Evolutionary conservation across 441 rosid genomes (phyloP).

Genomic region (Gossypium trilobum): DNA sequence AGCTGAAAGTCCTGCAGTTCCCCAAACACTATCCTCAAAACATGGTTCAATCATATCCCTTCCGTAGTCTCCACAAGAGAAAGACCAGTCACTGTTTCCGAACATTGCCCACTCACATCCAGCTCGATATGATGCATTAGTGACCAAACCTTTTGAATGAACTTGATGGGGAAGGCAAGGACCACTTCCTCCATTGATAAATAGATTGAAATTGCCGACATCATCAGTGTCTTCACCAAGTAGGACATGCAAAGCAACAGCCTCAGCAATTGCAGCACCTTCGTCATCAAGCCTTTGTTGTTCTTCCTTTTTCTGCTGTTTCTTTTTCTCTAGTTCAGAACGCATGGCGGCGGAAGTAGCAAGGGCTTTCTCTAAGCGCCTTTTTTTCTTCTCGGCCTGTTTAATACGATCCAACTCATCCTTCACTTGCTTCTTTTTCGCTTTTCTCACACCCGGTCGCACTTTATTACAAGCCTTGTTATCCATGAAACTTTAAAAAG

Average conservation of each 20-base stretch:
- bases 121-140: conserved; percentile 38
- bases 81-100: conserved; percentile 47
- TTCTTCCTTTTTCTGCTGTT: conserved; percentile 79
- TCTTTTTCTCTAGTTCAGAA: conserved; percentile 85
- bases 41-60: conserved; percentile 26
- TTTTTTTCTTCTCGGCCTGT: conserved; percentile 91
- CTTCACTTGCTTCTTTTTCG: conserved; percentile 77
- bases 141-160: conserved; percentile 40
- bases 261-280: conserved; percentile 98
- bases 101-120: conserved; percentile 33
- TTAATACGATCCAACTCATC: conserved; percentile 87
- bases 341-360: conserved; percentile 95
- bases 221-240: conserved; percentile 89
- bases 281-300: conserved; percentile 94
- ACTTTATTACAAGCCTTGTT: conserved; percentile 50
- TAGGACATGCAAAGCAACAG: conserved; percentile 86
- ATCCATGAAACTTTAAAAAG: conserved; percentile 48
- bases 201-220: conserved; percentile 32
- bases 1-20: conserved; percentile 44
- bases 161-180: conserved; percentile 32
- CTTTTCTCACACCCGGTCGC: conserved; percentile 64
- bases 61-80: conserved; percentile 36
- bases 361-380: conserved; percentile 93
- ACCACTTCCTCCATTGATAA: conserved; percentile 32
- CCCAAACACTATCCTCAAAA: conserved; percentile 39